phyloP scores from a whole-genome alignment of 257 asterid species.

The Anisodus tanguticus region DNA sequence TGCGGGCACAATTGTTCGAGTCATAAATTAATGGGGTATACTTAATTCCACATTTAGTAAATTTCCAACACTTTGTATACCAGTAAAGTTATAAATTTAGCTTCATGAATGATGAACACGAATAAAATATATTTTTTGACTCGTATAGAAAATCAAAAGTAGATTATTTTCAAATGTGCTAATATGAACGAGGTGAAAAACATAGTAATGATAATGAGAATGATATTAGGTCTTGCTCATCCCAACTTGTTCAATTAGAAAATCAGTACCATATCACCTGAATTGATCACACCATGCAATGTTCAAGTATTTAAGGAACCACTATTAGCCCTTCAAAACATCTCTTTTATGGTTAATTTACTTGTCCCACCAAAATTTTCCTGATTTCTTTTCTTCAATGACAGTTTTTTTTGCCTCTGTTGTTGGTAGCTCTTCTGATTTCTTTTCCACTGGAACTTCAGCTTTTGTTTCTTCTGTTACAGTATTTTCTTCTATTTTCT shows the following conservation, averaged over 20 bases:
- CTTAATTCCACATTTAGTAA: too few species aligned
- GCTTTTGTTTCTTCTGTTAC: neutral
- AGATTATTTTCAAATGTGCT: neutral
- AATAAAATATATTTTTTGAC: neutral
- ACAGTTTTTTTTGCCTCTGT: neutral
- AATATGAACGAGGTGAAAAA: neutral
- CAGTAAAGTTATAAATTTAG: neutral
- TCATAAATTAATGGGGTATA: too few species aligned
- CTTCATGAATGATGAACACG: neutral
- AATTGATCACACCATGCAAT: neutral
- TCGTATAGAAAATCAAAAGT: neutral
- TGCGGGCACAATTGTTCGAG: too few species aligned
- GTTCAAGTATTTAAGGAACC: neutral
- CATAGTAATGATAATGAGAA: neutral
- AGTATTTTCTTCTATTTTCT: conserved; percentile 3
- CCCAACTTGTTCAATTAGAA: neutral
- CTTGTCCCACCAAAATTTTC: conserved; percentile 29
- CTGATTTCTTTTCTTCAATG: conserved; percentile 10
- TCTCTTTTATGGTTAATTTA: neutral
- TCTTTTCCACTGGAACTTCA: conserved; percentile 16
- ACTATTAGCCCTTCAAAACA: neutral
- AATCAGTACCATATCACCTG: neutral
- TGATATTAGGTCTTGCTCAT: neutral
- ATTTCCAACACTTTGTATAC: too few species aligned
- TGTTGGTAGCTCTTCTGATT: neutral